Evolutionary conservation across 352 stramenopile species (phyloP), one percentile per base, ranked within the genome.

Genomic region (Peronospora belbahrii): DNA sequence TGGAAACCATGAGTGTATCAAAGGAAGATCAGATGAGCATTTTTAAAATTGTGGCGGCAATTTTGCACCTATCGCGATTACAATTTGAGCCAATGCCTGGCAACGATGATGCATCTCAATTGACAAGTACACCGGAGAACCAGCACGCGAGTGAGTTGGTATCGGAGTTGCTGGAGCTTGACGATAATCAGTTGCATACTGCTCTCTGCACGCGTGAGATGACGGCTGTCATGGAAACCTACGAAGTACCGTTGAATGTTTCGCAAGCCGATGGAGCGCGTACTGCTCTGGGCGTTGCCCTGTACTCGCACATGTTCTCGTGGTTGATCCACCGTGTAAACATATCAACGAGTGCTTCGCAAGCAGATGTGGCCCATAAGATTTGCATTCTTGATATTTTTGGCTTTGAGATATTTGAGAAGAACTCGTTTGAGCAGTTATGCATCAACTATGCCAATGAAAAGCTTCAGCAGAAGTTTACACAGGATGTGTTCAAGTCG

Each of bases 391-490:
- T 98, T 17, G 95, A 98, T 78, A 98, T 98, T 58, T 98, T 98
- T 74, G 95, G 95, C 4, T 98, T 98, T 70, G 95, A 98, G 66
- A 97, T 95, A 25, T 98, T 98, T 48, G 80, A 96, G 39, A 83
- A 81, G 45, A 98, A 98, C 68, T 97, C 84, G 34, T 98, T 97
- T 62, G 93, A 98, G 59, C 91, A 97, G 52, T 52, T 97, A 15
- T 97, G 91, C 42, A 98, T 98, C 64, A 98, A 98, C 63, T 97
- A 97, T 62, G 93, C 88, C 34, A 98, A 98, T 56, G 91, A 98
- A 56, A 90, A 93, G 36, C 70, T 98, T 8, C 94, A 98, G 65
- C 78, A 88, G 66, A 88, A 90, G 48, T 94, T 96, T 56, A 97
- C 94, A 32, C 83, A 95, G 62, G 83, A 96, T 51, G 92, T 96